phyloP scores from a whole-genome alignment of 345 rosid species.

The Diplotaxis tenuifolia region DNA sequence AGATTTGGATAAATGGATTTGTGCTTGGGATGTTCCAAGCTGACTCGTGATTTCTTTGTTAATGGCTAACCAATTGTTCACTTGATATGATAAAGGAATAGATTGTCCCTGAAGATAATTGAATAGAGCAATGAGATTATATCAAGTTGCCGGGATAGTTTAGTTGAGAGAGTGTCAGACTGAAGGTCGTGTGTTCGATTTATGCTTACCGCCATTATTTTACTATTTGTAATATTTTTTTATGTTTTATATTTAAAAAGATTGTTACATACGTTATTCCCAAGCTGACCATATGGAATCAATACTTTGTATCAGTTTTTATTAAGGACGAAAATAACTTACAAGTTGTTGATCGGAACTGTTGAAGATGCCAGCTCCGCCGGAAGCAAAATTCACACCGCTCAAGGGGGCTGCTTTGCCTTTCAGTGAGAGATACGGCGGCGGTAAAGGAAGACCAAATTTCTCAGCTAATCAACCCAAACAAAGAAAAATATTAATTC shows the following conservation, averaged over 20 bases:
- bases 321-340: neutral
- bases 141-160: conserved; percentile 1
- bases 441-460: conserved; percentile 54
- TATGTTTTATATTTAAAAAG: neutral
- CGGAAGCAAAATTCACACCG: conserved; percentile 68
- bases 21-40: conserved; percentile 40
- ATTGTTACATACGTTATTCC: no score
- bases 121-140: neutral
- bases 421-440: conserved; percentile 49
- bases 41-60: conserved; percentile 20
- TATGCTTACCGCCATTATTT: conserved; percentile 68
- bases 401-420: conserved; percentile 20
- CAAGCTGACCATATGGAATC: neutral
- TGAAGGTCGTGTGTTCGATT: conserved; percentile 98
- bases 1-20: conserved; percentile 49
- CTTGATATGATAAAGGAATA: conserved; percentile 53
- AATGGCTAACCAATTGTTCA: conserved; percentile 37
- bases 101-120: conserved; percentile 39
- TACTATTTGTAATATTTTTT: neutral
- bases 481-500: neutral
- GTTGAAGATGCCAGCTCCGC: conserved; percentile 58
- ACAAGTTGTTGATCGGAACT: neutral
- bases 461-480: conserved; percentile 49
- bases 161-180: conserved; percentile 89
- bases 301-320: neutral